Percentiles rank a stretch among this genome's conserved stretches.
Evolutionary conservation across 352 stramenopile genomes (phyloP).

Genomic region (Thalassiosira pacifica): DNA sequence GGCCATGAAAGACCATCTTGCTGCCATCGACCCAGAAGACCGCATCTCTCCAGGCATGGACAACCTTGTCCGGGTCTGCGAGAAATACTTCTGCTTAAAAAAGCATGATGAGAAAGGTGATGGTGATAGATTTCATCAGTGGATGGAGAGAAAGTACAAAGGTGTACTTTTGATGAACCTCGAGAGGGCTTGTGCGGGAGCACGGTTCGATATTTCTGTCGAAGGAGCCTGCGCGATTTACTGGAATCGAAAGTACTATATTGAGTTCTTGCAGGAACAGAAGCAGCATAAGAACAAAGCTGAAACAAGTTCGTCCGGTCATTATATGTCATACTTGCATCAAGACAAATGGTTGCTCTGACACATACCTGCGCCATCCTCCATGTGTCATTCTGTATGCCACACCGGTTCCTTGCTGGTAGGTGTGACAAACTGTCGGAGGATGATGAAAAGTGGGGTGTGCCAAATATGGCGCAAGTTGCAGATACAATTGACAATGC

Average conservation of each 20-base stretch:
- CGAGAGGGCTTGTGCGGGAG: neutral
- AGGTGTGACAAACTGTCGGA: neutral
- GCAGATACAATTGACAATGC: neutral
- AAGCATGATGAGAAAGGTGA: neutral
- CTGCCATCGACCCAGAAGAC: neutral
- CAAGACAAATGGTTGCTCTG: constrained; percentile 4
- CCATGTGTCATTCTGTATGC: constrained; percentile 4
- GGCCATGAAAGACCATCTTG: neutral
- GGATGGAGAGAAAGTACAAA: neutral
- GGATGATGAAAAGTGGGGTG: neutral
- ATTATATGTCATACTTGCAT: neutral
- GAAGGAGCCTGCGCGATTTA: neutral
- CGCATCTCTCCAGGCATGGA: neutral
- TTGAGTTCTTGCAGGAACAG: neutral
- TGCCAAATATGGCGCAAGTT: neutral
- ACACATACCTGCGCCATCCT: neutral
- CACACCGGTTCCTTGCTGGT: neutral
- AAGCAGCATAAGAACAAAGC: neutral
- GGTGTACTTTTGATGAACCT: neutral
- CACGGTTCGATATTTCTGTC: neutral
- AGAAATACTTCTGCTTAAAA: neutral
- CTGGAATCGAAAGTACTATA: constrained; percentile 13
- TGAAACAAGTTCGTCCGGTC: neutral
- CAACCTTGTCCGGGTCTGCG: neutral
- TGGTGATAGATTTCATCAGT: neutral